These are phyloP conservation scores for Phlebiopsis gigantea DNA, from an alignment of 768 basidiomycete genomes.

Conservation along the genomic window DNA sequence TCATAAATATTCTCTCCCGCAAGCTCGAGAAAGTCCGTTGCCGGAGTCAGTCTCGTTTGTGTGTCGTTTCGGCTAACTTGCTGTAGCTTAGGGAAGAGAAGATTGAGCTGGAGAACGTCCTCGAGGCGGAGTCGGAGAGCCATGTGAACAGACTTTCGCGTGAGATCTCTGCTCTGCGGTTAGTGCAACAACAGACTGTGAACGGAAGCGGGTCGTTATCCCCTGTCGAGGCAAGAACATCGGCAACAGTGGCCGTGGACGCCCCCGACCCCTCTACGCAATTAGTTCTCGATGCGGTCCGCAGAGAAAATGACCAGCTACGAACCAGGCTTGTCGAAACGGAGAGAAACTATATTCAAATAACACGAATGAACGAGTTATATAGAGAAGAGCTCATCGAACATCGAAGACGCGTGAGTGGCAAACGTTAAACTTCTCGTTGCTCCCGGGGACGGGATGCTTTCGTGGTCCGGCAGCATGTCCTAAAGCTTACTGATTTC, in stretches of 20 bases:
- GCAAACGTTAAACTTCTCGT: neutral
- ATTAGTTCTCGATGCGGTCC: conserved; percentile 69
- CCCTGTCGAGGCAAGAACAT: conserved; percentile 15
- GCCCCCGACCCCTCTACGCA: conserved; percentile 36
- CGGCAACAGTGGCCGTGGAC: conserved; percentile 10
- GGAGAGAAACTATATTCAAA: conserved; percentile 72
- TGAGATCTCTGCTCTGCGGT: conserved; percentile 61
- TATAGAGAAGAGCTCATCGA: conserved; percentile 84
- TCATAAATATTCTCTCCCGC: conserved; percentile 75
- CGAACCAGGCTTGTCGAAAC: conserved; percentile 62
- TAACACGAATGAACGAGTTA: conserved; percentile 72
- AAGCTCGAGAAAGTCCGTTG: conserved; percentile 73
- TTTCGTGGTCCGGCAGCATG: neutral
- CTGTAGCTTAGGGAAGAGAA: conserved; percentile 77
- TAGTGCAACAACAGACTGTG: conserved; percentile 51
- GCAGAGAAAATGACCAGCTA: conserved; percentile 74
- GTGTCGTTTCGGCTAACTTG: neutral
- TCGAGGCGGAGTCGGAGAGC: conserved; percentile 83
- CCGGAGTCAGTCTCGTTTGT: neutral
- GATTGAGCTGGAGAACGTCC: conserved; percentile 71
- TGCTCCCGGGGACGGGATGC: neutral
- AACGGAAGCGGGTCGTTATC: conserved; percentile 22
- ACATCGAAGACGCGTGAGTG: conserved; percentile 66
- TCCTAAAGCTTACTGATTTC: neutral
- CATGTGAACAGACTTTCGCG: conserved; percentile 75